Conservation (phyloP, 768 basidiomycete species). For the Tylopilus rubrobrunneus region DNA sequence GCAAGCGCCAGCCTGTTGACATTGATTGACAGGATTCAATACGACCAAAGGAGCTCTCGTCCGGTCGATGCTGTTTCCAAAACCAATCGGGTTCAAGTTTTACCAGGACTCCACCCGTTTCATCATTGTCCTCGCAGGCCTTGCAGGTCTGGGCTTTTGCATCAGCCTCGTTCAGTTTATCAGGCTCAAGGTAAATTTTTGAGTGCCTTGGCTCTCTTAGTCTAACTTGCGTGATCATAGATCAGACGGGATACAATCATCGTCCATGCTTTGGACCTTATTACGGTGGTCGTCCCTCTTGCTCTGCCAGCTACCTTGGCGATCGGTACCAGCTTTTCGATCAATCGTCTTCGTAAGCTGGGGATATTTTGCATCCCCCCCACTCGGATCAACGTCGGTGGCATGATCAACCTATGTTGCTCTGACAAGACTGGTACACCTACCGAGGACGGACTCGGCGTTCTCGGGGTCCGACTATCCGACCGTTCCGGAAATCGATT, state of each 20-base stretch:
- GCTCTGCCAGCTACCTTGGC: conserved; percentile 96
- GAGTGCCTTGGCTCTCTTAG: neutral
- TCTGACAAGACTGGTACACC: conserved; percentile 99
- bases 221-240: conserved; percentile 38
- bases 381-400: conserved; percentile 89
- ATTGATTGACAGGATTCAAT: conserved; percentile 67
- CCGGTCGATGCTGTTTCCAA: conserved; percentile 97
- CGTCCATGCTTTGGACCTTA: conserved; percentile 87
- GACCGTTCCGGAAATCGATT: conserved; percentile 76
- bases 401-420: conserved; percentile 95
- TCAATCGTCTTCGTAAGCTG: conserved; percentile 76
- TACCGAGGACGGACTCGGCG: conserved; percentile 96
- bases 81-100: conserved; percentile 98
- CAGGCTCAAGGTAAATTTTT: conserved; percentile 64
- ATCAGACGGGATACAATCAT: conserved; percentile 88
- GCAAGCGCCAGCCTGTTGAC: conserved; percentile 2
- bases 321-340: conserved; percentile 95
- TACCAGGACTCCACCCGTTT: conserved; percentile 91
- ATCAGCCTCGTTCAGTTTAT: conserved; percentile 91
- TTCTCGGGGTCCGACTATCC: conserved; percentile 86
- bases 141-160: conserved; percentile 88
- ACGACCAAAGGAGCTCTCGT: conserved; percentile 97
- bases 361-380: conserved; percentile 98
- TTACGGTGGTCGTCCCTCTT: conserved; percentile 97
- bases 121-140: conserved; percentile 86